Evolutionary conservation across 23 red algal genomes (phyloP).

Genomic region (Agarophyton chilense): DNA sequence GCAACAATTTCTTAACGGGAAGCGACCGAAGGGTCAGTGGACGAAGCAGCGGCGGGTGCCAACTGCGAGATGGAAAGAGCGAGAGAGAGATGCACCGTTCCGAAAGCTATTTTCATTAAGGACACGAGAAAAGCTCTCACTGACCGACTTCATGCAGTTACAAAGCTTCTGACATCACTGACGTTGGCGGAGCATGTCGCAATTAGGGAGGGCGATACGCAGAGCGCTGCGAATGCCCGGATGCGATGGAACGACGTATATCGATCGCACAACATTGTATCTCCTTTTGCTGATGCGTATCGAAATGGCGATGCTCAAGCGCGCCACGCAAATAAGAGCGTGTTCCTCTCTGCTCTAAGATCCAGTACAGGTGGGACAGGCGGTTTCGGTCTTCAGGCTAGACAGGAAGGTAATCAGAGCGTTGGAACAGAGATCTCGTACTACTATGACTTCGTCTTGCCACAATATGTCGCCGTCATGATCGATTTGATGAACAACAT

Average conservation of each 20-base stretch:
- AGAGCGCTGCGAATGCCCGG: no score
- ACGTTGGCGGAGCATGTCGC: no score
- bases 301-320: no score
- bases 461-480: slow-evolving; percentile 19
- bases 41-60: slow-evolving; percentile 17
- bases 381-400: not conserved
- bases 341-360: no score
- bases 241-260: no score
- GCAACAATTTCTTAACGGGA: not conserved
- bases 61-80: not conserved
- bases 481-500: slow-evolving; percentile 38
- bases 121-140: not conserved
- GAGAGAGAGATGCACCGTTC: not conserved
- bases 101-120: not conserved
- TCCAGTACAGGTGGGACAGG: not conserved
- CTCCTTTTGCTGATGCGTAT: no score
- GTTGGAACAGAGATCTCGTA: not conserved
- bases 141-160: not conserved
- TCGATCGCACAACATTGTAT: no score
- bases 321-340: no score
- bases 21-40: not conserved
- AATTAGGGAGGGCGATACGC: no score
- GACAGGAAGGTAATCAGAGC: not conserved
- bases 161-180: no score
- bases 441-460: not conserved